Evolutionary conservation across 2,329 filamentous ascomycete genomes (phyloP).

Genomic region (Nemania abortiva): DNA sequence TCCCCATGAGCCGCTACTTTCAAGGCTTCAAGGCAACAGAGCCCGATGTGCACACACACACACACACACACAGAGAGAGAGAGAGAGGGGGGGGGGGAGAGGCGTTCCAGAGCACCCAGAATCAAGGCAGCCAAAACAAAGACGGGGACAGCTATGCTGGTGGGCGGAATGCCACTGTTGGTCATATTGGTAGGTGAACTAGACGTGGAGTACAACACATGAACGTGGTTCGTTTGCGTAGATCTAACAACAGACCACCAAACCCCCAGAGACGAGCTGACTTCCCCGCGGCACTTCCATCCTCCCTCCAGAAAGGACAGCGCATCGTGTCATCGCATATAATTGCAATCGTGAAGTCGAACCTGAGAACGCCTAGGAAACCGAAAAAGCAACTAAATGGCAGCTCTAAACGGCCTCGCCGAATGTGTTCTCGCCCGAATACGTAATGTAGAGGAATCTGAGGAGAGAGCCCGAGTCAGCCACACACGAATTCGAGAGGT

Average conservation of each 20-base stretch:
- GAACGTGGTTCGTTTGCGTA: slow-evolving; percentile 6
- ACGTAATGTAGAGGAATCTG: slow-evolving; percentile 98
- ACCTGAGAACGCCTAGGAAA: slow-evolving; percentile 42
- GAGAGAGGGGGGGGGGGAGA: neutral
- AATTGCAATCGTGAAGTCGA: slow-evolving; percentile 45
- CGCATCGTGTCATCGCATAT: slow-evolving; percentile 43
- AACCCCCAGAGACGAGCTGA: slow-evolving; percentile 5
- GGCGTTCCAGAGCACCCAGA: neutral
- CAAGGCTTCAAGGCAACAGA: no score
- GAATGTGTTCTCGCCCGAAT: slow-evolving; percentile 99
- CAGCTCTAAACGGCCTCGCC: slow-evolving; percentile 64
- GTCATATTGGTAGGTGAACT: slow-evolving; percentile 29
- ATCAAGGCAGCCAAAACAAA: neutral
- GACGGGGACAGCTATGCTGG: slow-evolving; percentile 2
- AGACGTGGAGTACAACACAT: slow-evolving; percentile 11
- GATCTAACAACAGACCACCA: slow-evolving; percentile 7
- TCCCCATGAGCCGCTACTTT: no score
- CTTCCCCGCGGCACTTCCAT: slow-evolving; percentile 1
- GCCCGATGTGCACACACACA: no score
- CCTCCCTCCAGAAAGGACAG: slow-evolving; percentile 22
- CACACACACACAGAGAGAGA: no score
- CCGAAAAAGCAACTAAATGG: slow-evolving; percentile 34
- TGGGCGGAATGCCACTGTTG: slow-evolving; percentile 29
- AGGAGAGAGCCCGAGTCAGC: slow-evolving; percentile 30
- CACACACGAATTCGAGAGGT: slow-evolving; percentile 7